phyloP scores from a whole-genome alignment of 305 asterid genomes.

The Rubia tinctorum region DNA sequence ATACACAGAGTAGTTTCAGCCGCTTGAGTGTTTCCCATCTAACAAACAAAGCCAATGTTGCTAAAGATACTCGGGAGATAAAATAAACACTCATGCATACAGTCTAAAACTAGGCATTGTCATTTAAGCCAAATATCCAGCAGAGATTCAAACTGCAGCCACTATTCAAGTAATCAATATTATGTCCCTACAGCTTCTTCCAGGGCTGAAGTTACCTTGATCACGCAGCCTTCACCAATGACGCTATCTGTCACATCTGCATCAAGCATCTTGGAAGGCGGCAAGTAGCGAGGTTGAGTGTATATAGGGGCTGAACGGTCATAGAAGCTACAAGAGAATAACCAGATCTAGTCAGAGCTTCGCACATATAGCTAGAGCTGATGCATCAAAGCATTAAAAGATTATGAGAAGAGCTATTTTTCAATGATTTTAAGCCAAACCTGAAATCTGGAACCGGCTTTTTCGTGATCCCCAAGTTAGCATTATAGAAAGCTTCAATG shows the following conservation, averaged over 20 bases:
- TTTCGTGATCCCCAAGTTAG: slow-evolving; percentile 89
- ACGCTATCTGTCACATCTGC: slow-evolving; percentile 97
- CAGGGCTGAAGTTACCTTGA: slow-evolving; percentile 47
- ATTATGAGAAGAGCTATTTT: not conserved
- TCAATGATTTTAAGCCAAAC: slow-evolving; percentile 25
- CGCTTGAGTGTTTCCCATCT: not conserved
- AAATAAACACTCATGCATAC: not conserved
- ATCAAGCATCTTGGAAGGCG: slow-evolving; percentile 98
- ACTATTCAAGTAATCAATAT: not conserved
- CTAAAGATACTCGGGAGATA: not conserved
- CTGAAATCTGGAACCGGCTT: slow-evolving; percentile 97
- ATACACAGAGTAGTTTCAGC: not conserved
- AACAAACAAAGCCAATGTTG: not conserved
- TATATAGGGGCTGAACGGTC: slow-evolving; percentile 95
- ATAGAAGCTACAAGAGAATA: slow-evolving; percentile 66
- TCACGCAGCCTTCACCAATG: slow-evolving; percentile 96
- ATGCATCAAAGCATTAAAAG: not conserved
- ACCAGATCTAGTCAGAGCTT: slow-evolving; percentile 5
- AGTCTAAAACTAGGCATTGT: not conserved
- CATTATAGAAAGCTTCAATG: slow-evolving; percentile 96
- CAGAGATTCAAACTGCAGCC: not conserved
- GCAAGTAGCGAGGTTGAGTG: slow-evolving; percentile 93
- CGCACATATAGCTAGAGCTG: not conserved
- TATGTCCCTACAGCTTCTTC: not conserved
- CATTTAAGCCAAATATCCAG: not conserved